phyloP scores from a whole-genome alignment of 2,329 filamentous ascomycete species.

The Spiromastix sp. region DNA sequence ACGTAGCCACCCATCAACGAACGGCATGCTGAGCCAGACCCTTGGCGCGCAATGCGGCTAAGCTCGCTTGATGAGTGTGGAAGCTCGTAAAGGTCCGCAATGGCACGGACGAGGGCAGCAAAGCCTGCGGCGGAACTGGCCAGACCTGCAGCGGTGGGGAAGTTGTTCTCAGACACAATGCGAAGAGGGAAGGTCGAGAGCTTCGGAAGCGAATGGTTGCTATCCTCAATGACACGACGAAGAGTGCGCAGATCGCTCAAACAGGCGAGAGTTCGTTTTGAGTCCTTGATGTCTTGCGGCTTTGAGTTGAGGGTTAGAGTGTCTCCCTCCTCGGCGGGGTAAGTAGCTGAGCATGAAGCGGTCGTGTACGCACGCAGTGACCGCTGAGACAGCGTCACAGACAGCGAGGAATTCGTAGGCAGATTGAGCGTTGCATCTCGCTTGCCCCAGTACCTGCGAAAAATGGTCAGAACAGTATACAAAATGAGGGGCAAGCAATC shows the following conservation, averaged over 20 bases:
- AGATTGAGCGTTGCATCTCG: slow-evolving; percentile 88
- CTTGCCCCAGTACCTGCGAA: slow-evolving; percentile 84
- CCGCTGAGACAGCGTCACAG: slow-evolving; percentile 86
- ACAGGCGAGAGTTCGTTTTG: slow-evolving; percentile 87
- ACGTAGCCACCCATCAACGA: slow-evolving; percentile 93
- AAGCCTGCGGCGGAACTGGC: slow-evolving; percentile 56
- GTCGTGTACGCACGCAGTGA: slow-evolving; percentile 95
- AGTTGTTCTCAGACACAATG: slow-evolving; percentile 96
- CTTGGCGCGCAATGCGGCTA: slow-evolving; percentile 81
- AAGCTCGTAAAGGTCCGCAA: slow-evolving; percentile 85
- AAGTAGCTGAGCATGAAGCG: slow-evolving; percentile 73
- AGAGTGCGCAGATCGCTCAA: slow-evolving; percentile 74
- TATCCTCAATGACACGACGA: slow-evolving; percentile 62
- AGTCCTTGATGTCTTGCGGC: slow-evolving; percentile 66
- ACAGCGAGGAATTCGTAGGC: slow-evolving; percentile 94
- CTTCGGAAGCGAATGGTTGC: slow-evolving; percentile 65
- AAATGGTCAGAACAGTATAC: slow-evolving; percentile 2
- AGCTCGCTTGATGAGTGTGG: slow-evolving; percentile 72
- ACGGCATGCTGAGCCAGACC: slow-evolving; percentile 88
- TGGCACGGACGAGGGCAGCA: slow-evolving; percentile 60
- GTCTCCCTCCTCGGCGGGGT: slow-evolving; percentile 48
- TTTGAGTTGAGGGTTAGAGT: slow-evolving; percentile 76
- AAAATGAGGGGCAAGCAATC: slow-evolving; percentile 5
- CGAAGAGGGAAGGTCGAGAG: slow-evolving; percentile 67
- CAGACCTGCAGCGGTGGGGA: slow-evolving; percentile 91